Percentiles rank a stretch among this genome's conserved stretches.
phyloP scores from a whole-genome alignment of 192 early-diverging fungal genomes.

The Chytriomyces sp. region DNA sequence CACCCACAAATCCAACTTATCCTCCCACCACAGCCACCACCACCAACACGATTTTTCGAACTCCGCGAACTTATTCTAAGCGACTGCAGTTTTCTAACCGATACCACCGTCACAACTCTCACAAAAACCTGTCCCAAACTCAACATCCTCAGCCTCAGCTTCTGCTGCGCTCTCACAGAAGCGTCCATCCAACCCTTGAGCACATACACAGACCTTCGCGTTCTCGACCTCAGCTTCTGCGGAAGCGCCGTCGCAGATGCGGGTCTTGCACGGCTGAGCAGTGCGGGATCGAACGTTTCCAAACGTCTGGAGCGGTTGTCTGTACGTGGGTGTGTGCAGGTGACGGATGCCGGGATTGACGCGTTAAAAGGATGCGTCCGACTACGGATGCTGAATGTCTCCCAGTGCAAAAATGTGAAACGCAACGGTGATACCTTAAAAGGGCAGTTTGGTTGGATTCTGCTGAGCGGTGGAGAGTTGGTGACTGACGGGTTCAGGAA shows the following conservation, averaged over 20 bases:
- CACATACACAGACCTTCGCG: conserved; percentile 42
- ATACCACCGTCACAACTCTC: conserved; percentile 62
- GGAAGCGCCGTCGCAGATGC: conserved; percentile 75
- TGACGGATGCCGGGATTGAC: conserved; percentile 45
- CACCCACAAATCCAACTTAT: too few species aligned
- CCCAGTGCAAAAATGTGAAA: conserved; percentile 41
- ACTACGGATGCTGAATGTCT: conserved; percentile 42
- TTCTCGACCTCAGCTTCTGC: conserved; percentile 73
- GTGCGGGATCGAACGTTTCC: conserved; percentile 2
- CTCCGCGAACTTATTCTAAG: conserved; percentile 65
- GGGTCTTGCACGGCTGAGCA: conserved; percentile 36
- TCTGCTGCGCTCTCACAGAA: conserved; percentile 80
- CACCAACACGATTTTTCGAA: conserved; percentile 28
- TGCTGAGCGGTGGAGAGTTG: conserved; percentile 35
- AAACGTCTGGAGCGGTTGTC: conserved; percentile 54
- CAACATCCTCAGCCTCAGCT: conserved; percentile 64
- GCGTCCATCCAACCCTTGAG: conserved; percentile 48
- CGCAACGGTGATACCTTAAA: not conserved
- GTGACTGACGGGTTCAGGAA: conserved; percentile 7
- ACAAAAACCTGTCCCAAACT: conserved; percentile 61
- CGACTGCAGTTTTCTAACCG: conserved; percentile 80
- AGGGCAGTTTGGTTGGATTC: conserved; percentile 33
- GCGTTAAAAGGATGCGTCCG: conserved; percentile 30
- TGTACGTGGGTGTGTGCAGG: conserved; percentile 60
- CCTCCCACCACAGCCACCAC: too few species aligned